phyloP scores from a whole-genome alignment of 2,329 filamentous ascomycete genomes.

The Monilinia fructicola region DNA sequence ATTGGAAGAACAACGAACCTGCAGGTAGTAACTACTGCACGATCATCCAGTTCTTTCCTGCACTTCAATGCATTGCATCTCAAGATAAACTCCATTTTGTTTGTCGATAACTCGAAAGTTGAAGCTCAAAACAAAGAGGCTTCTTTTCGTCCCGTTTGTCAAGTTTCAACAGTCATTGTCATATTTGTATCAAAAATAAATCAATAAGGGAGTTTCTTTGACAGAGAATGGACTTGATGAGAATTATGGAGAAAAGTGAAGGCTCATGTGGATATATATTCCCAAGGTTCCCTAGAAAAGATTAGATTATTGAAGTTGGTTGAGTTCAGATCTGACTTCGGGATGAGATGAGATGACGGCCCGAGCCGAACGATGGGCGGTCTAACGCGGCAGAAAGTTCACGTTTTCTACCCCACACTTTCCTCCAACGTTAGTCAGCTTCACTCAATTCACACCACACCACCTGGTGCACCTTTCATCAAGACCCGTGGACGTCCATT shows the following conservation, averaged over 20 bases:
- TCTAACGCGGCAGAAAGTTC: background rate
- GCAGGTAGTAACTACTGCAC: slow-evolving; percentile 85
- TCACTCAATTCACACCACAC: background rate
- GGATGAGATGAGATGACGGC: background rate
- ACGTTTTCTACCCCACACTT: background rate
- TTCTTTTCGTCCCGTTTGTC: background rate
- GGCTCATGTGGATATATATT: background rate
- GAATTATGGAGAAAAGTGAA: background rate
- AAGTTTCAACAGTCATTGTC: background rate
- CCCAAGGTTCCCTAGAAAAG: no score
- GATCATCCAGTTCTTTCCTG: slow-evolving; percentile 63
- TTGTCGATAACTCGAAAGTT: background rate
- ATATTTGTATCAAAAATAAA: background rate
- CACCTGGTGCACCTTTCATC: no score
- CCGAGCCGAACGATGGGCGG: background rate
- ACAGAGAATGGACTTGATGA: background rate
- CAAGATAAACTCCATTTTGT: slow-evolving; percentile 70
- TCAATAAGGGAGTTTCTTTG: background rate
- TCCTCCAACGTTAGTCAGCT: background rate
- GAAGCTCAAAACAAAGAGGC: background rate
- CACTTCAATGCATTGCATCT: slow-evolving; percentile 82
- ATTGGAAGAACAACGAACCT: slow-evolving; percentile 53
- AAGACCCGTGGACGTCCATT: no score
- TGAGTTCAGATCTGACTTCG: background rate
- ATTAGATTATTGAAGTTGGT: background rate